phyloP scores from a whole-genome alignment of 495 filamentous ascomycete species.

The Pyrenula aspistea region DNA sequence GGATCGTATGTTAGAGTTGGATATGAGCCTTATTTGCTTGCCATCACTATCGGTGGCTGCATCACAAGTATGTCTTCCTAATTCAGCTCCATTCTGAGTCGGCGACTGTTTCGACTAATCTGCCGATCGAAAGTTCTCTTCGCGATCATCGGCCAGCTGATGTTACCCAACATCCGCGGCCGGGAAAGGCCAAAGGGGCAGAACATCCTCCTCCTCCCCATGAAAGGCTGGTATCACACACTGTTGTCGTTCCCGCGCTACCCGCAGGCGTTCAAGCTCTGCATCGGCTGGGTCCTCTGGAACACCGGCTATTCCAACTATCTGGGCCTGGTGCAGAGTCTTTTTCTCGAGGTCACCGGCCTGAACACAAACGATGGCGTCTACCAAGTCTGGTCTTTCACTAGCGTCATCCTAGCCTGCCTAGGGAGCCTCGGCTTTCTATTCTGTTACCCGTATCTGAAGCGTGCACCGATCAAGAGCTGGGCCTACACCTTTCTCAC shows the following conservation, averaged over 20 bases:
- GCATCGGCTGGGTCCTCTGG: conserved; percentile 16
- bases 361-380: conserved; percentile 6
- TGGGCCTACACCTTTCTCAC: conserved; percentile 10
- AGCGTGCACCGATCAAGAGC: conserved; percentile 5
- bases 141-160: conserved; percentile 7
- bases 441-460: conserved; percentile 6
- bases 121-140: conserved; percentile 3
- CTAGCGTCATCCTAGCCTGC: conserved; percentile 8
- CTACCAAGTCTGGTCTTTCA: conserved; percentile 12
- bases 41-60: conserved; percentile 11
- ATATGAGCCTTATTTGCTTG: conserved; percentile 12
- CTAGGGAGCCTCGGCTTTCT: conserved; percentile 10
- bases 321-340: conserved; percentile 5
- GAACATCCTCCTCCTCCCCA: conserved; percentile 7
- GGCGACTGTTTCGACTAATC: background rate
- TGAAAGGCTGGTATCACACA: conserved; percentile 11
- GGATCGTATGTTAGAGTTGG: conserved; percentile 6
- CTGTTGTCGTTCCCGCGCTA: conserved; percentile 7
- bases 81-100: background rate
- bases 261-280: conserved; percentile 13
- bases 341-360: conserved; percentile 13
- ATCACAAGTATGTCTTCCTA: conserved; percentile 7
- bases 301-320: conserved; percentile 12
- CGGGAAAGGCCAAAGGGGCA: conserved; percentile 3
- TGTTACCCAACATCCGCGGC: conserved; percentile 9